Base-by-base conservation (phyloP, 495 filamentous ascomycete species). In the Aspergillus hancockii region DNA sequence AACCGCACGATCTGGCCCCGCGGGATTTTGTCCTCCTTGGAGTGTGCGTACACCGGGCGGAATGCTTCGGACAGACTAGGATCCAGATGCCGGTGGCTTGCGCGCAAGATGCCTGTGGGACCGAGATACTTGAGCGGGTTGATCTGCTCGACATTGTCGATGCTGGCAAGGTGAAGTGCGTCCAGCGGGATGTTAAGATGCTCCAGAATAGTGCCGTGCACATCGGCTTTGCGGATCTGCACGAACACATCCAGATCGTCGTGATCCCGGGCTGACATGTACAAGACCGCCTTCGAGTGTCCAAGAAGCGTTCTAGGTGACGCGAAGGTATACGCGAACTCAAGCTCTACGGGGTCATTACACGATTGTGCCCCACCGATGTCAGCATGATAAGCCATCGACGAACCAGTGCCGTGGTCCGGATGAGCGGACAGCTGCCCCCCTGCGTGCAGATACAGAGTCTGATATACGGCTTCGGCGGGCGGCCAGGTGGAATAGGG, bases 1-100 rank as follows among this genome's bases (percentile, higher is more conserved):
- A 66, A 36, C 12, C 51, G 23, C 8, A 66, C 63, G 10, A 70
- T 54, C 16, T 65, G 19, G 0, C 69, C 67, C 0, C 63, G 63
- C 0, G 63, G 9, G 4, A 72, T 57, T 40, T 66, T 68, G 34
- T 70, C 60, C 52, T 57, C 46, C 21, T 45, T 49, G 31, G 31
- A 32, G 31, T 32, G 10, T 6, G 5, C 31, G 10, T 32, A 10
- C 10, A 6, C 31, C 6, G 31, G 31, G 6, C 31, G 10, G 6
- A 5, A 32, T 10, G 5, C 31, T 6, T 32, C 10, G 31, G 6
- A 6, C 31, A 32, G 31, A 10, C 31, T 10, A 5, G 5, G 6
- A 10, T 32, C 31, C 6, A 32, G 31, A 10, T 5, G 6, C 5
- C 31, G 31, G 31, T 54, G 36, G 14, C 12, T 52, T 18, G 59